Percentiles rank a stretch among this genome's conserved stretches.
phyloP scores from a whole-genome alignment of 441 rosid species.

The Erysimum cheiri region DNA sequence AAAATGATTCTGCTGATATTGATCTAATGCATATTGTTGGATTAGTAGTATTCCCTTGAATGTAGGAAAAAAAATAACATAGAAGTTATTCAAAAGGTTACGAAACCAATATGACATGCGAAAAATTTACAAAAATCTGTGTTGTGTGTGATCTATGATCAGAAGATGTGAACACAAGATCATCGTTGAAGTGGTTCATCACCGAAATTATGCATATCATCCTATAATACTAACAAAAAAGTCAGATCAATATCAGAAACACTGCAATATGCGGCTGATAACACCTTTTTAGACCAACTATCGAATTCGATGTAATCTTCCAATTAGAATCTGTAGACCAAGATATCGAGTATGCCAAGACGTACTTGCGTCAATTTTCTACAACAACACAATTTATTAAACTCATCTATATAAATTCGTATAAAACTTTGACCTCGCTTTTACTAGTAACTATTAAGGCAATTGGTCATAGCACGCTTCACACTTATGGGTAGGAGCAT shows the following conservation, averaged over 20 bases:
- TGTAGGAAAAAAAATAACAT: too few species aligned
- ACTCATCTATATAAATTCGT: not conserved
- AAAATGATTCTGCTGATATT: not conserved
- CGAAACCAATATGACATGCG: not conserved
- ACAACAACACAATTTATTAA: not conserved
- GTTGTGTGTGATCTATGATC: not conserved
- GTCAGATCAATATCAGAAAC: not conserved
- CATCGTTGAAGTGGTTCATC: too few species aligned
- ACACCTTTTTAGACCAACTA: not conserved
- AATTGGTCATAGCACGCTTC: not conserved
- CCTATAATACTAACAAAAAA: not conserved
- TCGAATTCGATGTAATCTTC: not conserved
- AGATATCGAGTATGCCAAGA: not conserved
- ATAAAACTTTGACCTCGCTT: conserved; percentile 23
- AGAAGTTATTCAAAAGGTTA: not conserved
- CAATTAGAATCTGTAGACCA: not conserved
- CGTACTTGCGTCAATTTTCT: not conserved
- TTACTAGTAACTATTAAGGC: not conserved
- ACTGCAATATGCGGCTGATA: not conserved
- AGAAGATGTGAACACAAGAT: not conserved
- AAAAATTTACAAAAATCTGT: not conserved
- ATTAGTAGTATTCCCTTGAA: not conserved
- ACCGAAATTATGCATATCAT: not conserved
- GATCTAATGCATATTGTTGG: not conserved
- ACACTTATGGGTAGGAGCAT: conserved; percentile 14